Conservation (phyloP, 768 basidiomycete genomes). For the Mycena pura region DNA sequence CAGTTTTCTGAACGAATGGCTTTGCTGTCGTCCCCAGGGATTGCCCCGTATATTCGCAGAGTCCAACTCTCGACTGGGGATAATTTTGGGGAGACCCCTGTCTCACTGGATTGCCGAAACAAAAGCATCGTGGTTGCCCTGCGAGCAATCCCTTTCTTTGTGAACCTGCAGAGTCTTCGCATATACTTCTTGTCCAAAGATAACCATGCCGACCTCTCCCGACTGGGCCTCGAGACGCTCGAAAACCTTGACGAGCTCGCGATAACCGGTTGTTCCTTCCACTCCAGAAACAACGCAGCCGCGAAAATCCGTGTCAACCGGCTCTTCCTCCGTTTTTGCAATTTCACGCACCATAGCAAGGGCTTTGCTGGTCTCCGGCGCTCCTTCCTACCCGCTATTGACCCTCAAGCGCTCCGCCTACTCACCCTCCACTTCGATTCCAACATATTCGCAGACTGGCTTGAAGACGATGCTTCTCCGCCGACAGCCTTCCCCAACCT, state of each 20-base stretch:
- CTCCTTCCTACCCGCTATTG: not conserved
- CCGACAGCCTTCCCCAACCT: not conserved
- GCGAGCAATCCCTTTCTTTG: not conserved
- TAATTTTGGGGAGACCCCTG: not conserved
- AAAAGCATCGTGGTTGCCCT: not conserved
- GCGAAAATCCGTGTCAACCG: not conserved
- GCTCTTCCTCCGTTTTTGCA: not conserved
- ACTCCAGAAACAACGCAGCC: not conserved
- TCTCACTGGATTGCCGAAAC: not conserved
- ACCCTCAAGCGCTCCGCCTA: not conserved
- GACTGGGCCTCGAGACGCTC: not conserved
- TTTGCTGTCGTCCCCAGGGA: not conserved
- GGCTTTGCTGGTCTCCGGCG: not conserved
- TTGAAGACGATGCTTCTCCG: not conserved
- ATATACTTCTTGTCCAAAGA: not conserved
- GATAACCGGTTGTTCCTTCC: not conserved
- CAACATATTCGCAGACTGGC: not conserved
- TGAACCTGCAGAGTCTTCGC: not conserved
- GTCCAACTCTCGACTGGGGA: not conserved
- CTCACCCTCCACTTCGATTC: not conserved
- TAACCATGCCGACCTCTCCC: not conserved
- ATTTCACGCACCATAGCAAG: not conserved
- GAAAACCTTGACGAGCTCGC: not conserved
- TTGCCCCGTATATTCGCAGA: not conserved
- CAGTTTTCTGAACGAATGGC: not conserved